Conservation (phyloP, 495 filamentous ascomycete species). For the Cladorrhinum samala region DNA sequence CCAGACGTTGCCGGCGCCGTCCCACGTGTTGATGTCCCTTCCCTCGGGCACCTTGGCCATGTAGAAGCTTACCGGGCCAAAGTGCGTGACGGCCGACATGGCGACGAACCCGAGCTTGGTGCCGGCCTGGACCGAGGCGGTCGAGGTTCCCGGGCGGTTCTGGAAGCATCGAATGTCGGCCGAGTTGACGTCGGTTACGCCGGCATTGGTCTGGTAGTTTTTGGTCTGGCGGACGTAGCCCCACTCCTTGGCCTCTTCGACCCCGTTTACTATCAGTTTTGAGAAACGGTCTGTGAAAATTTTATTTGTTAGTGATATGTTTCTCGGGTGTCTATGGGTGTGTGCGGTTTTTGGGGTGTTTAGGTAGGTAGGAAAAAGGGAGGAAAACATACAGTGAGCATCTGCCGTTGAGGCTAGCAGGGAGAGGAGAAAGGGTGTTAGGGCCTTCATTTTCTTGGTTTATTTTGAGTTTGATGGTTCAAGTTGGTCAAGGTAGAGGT, state of each 20-base stretch:
- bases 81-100: conserved; percentile 36
- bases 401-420: conserved; percentile 3
- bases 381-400: conserved; percentile 4
- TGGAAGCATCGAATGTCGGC: conserved; percentile 43
- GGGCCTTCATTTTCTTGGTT: background rate
- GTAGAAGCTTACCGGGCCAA: conserved; percentile 44
- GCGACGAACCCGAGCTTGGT: conserved; percentile 38
- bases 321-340: background rate
- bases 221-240: conserved; percentile 41
- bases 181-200: conserved; percentile 36
- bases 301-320: background rate
- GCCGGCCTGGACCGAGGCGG: conserved; percentile 34
- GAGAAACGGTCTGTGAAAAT: conserved; percentile 31
- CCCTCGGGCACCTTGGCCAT: conserved; percentile 43
- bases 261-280: conserved; percentile 31
- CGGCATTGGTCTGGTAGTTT: conserved; percentile 42
- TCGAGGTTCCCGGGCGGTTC: conserved; percentile 22
- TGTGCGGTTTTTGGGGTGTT: background rate
- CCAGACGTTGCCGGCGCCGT: conserved; percentile 43
- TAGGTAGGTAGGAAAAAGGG: background rate
- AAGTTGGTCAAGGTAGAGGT: background rate
- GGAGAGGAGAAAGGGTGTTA: conserved; percentile 3
- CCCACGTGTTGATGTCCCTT: conserved; percentile 38
- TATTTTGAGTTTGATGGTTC: background rate
- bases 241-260: conserved; percentile 33